phyloP scores from a whole-genome alignment of 2,329 filamentous ascomycete species.

The Cladorrhinum sp. region DNA sequence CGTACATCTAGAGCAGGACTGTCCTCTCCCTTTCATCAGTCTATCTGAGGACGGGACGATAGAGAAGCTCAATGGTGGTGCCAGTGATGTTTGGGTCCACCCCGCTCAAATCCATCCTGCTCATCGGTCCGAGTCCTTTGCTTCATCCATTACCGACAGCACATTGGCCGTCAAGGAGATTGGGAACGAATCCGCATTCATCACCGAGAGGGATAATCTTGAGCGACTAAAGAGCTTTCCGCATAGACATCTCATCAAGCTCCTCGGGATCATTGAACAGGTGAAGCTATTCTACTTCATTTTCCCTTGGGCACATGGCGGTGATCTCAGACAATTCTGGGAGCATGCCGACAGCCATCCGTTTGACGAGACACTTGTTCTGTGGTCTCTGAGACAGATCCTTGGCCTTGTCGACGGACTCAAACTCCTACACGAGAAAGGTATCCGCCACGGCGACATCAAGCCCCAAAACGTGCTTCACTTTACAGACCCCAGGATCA shows the following conservation, averaged over 20 bases:
- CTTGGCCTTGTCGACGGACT: conserved; percentile 11
- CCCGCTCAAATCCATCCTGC: background rate
- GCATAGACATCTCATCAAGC: conserved; percentile 3
- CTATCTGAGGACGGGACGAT: background rate
- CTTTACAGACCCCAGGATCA: background rate
- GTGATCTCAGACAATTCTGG: conserved; percentile 14
- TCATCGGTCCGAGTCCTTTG: background rate
- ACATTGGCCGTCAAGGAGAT: background rate
- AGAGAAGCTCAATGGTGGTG: background rate
- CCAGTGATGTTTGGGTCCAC: background rate
- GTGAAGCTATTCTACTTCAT: conserved; percentile 9
- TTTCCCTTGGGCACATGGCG: conserved; percentile 17
- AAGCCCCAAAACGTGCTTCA: background rate
- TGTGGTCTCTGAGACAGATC: background rate
- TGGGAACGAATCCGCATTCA: background rate
- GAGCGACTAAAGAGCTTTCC: background rate
- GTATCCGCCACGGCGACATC: conserved; percentile 3
- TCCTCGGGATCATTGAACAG: background rate
- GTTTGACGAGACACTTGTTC: background rate
- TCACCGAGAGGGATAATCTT: background rate
- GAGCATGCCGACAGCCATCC: background rate
- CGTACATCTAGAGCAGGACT: background rate
- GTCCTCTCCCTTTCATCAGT: background rate
- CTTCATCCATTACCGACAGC: background rate
- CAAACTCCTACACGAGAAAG: background rate